These are phyloP conservation scores for Citrullus mucosospermus DNA, from an alignment of 306 rosid species.

Conservation along the genomic window DNA sequence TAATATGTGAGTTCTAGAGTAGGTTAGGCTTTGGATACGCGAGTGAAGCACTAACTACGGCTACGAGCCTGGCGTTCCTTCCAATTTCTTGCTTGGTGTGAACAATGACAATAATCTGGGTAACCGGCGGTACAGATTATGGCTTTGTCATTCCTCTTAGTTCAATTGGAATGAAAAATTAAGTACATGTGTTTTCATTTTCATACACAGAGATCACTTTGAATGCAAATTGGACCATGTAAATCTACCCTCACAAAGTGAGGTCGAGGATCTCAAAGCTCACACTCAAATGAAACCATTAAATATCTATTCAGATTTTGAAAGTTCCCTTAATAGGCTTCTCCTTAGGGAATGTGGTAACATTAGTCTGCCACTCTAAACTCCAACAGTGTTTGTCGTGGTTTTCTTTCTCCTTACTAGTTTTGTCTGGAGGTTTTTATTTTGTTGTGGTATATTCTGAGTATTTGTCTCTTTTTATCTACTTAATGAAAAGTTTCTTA, in stretches of 20 bases:
- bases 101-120: neutral
- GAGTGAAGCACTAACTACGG: neutral
- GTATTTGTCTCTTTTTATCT: too few species aligned
- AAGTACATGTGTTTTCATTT: neutral
- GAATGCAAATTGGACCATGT: neutral
- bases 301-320: neutral
- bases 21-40: neutral
- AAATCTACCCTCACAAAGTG: neutral
- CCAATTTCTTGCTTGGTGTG: neutral
- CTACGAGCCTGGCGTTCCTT: neutral
- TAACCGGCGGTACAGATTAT: neutral
- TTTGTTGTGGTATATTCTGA: too few species aligned
- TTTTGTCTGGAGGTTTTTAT: too few species aligned
- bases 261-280: neutral
- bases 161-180: neutral
- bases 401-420: too few species aligned
- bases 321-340: neutral
- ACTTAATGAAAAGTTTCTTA: too few species aligned
- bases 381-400: neutral
- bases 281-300: neutral
- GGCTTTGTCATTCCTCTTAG: neutral
- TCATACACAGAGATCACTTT: neutral
- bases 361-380: neutral
- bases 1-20: neutral
- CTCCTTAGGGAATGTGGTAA: neutral